These are phyloP conservation scores for Erythrophleum ivorense DNA, from an alignment of 331 rosid genomes.

Conservation along the genomic window DNA sequence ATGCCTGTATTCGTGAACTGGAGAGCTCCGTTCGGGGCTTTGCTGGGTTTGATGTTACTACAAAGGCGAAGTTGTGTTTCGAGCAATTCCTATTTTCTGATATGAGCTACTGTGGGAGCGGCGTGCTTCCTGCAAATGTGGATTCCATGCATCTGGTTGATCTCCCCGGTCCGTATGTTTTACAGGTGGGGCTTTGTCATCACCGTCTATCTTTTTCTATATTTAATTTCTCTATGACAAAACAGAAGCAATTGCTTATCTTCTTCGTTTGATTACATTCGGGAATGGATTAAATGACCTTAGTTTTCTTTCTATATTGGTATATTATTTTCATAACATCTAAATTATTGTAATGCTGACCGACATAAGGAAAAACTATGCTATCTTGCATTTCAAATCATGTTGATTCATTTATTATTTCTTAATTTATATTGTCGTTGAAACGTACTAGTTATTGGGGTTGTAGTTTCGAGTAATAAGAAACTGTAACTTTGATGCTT, in stretches of 20 bases:
- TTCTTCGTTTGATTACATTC: neutral
- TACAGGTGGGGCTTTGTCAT: constrained; percentile 61
- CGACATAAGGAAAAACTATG: neutral
- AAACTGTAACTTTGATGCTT: constrained; percentile 5
- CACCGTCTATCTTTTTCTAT: neutral
- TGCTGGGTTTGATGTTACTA: constrained; percentile 49
- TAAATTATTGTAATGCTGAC: neutral
- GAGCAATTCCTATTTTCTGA: constrained; percentile 73
- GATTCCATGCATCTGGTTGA: constrained; percentile 69
- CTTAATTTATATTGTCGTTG: neutral
- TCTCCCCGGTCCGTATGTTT: constrained; percentile 82
- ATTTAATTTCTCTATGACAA: neutral
- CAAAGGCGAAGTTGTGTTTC: constrained; percentile 75
- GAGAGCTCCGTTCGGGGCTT: constrained; percentile 52
- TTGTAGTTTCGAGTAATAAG: neutral
- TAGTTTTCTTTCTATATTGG: neutral
- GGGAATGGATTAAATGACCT: neutral
- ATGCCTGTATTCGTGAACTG: constrained; percentile 54
- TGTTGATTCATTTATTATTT: neutral
- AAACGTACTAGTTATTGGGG: neutral
- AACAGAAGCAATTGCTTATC: neutral
- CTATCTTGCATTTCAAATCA: neutral
- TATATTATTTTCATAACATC: neutral
- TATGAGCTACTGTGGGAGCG: constrained; percentile 67
- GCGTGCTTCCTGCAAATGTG: constrained; percentile 73